Evolutionary conservation across 2,329 filamentous ascomycete species (phyloP), one percentile per base, ranked within the genome.

Genomic region (Dichotomopilus funicola): DNA sequence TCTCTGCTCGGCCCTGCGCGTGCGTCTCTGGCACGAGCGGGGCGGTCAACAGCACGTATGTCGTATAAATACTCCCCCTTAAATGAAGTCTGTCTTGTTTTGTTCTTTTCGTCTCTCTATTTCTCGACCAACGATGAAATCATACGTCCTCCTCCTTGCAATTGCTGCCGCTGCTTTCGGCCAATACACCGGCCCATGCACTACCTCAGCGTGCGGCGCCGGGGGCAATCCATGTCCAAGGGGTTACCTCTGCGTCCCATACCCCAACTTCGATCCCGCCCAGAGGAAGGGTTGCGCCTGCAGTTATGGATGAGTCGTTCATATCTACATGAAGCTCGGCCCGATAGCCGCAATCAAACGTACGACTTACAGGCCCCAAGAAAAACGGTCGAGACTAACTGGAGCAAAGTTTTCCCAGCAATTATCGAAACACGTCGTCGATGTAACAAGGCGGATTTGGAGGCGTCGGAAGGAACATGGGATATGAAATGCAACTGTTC

Each of bases 191-290:
- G 62, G 62, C 2, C 61, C 62, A 12, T 63, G 62, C 51, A 56
- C 61, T 1, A 51, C 36, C 0, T 52, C 52, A 0, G 54, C 56
- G 13, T 63, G 61, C 51, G 62, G 62, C 7, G 59, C 58, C 1
- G 13, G 46, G 10, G 56, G 58, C 8, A 57, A 45, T 31, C 51
- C 59, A 4, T 63, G 62, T 31, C 49, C 53, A n/a, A 51, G 61
- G n/a, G 62, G 61, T 11, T 63, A 57, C n/a, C 55, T 62, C 8
- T 63, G 62, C 44, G 62, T 63, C 1, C 59, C 62, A 1, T 63
- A 55, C 35, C 62, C 62, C 7, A 56, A 35, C 19, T 57, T 59
- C 33, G 54, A 63, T 34, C 62, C 61, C 1, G 58, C 59, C 2
- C 34, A 47, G n/a, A 46, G 62, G 1, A 44, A 63, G 45, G 62